Conservation (phyloP, 202 grass and related monocot species). For the Setaria italica region DNA sequence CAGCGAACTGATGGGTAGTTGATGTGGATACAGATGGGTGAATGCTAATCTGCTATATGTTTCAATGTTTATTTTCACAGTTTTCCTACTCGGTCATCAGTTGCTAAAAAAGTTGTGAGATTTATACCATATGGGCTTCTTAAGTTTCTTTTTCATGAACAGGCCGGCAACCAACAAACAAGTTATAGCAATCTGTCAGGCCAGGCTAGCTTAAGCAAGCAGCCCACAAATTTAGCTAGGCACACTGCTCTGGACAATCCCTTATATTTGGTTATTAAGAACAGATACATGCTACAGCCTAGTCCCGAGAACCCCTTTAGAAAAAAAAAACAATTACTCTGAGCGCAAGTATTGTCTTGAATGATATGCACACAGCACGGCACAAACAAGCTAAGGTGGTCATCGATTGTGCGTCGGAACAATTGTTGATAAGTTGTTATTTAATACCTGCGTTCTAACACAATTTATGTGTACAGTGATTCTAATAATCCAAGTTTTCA, state of each 20-base stretch:
- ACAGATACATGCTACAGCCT: too few species aligned
- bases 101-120: background rate
- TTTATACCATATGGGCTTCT: background rate
- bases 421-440: background rate
- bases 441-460: background rate
- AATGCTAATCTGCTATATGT: background rate
- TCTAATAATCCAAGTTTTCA: background rate
- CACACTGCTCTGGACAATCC: too few species aligned
- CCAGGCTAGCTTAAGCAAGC: background rate
- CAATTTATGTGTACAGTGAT: background rate
- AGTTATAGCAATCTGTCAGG: background rate
- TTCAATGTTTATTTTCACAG: background rate
- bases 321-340: too few species aligned
- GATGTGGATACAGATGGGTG: too few species aligned
- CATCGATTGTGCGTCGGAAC: too few species aligned
- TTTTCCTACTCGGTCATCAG: background rate
- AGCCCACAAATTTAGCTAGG: too few species aligned
- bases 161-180: background rate
- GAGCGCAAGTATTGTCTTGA: too few species aligned
- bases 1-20: too few species aligned
- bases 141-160: background rate
- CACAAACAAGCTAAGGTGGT: too few species aligned
- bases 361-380: too few species aligned
- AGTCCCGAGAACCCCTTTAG: too few species aligned
- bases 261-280: too few species aligned